Evolutionary conservation across 257 asterid genomes (phyloP).

Genomic region (Mitragyna speciosa): DNA sequence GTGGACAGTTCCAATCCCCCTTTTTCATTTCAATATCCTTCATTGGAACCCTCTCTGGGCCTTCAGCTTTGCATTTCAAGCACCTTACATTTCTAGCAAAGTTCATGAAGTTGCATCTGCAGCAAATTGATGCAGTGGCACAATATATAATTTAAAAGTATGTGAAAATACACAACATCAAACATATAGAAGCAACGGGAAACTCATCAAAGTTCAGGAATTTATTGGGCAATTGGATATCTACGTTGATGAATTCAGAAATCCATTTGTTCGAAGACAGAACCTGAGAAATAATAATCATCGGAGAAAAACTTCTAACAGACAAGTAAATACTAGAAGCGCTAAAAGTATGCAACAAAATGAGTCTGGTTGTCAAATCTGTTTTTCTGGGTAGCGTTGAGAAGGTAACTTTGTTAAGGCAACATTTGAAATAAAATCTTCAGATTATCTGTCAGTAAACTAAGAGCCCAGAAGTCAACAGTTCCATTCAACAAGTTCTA

Average conservation of each 20-base stretch:
- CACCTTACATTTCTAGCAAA: slow-evolving; percentile 66
- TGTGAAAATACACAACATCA: neutral
- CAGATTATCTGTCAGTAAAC: neutral
- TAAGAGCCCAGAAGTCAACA: neutral
- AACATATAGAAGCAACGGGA: neutral
- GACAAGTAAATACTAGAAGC: neutral
- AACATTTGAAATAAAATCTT: neutral
- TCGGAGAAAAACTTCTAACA: neutral
- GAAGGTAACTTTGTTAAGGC: neutral
- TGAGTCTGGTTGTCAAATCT: too few relatives aligned
- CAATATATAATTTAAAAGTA: neutral
- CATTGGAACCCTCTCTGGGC: slow-evolving; percentile 36
- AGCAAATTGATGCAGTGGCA: slow-evolving; percentile 22
- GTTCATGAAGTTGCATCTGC: slow-evolving; percentile 86
- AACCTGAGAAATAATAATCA: neutral
- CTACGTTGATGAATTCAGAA: neutral
- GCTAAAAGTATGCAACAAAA: neutral
- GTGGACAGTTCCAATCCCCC: slow-evolving; percentile 84
- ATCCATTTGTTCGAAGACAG: neutral
- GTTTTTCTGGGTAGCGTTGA: neutral
- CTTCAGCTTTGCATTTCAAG: slow-evolving; percentile 52
- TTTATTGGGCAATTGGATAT: neutral
- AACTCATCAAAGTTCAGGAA: neutral
- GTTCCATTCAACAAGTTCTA: neutral
- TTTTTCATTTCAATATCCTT: slow-evolving; percentile 45